A percentile compares a stretch with the other conserved stretches of the same genome.
phyloP scores from a whole-genome alignment of 176 grass and related monocot genomes.

The Avena insularis region DNA sequence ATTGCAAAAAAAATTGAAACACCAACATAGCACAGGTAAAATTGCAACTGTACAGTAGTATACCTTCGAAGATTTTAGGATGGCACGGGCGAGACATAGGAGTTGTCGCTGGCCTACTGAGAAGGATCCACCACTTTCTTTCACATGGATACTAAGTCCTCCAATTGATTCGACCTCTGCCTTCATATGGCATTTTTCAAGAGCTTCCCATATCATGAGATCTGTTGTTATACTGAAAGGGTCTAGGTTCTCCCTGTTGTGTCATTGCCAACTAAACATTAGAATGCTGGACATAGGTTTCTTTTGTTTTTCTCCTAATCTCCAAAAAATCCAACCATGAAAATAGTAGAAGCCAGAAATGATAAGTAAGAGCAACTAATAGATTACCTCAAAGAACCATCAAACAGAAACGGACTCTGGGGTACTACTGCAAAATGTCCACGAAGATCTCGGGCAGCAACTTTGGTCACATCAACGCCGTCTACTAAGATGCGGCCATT shows the following conservation, averaged over 20 bases:
- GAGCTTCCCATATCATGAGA: slow-evolving; percentile 83
- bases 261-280: slow-evolving; percentile 12
- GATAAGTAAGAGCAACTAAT: slow-evolving; percentile 23
- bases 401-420: slow-evolving; percentile 89
- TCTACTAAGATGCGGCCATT: slow-evolving; percentile 84
- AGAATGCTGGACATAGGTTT: neutral
- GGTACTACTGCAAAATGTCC: slow-evolving; percentile 83
- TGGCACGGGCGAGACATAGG: slow-evolving; percentile 81
- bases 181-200: slow-evolving; percentile 98
- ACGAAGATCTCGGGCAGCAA: slow-evolving; percentile 76
- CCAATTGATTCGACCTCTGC: slow-evolving; percentile 69
- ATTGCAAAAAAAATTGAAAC: neutral
- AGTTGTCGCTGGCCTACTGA: slow-evolving; percentile 94
- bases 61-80: slow-evolving; percentile 96
- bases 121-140: slow-evolving; percentile 76
- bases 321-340: slow-evolving; percentile 12
- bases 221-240: slow-evolving; percentile 66
- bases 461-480: slow-evolving; percentile 62
- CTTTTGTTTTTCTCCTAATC: neutral
- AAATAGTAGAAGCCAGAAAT: slow-evolving; percentile 32
- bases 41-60: neutral
- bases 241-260: slow-evolving; percentile 85
- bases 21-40: neutral
- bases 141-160: slow-evolving; percentile 81
- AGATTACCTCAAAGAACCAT: slow-evolving; percentile 82